Conservation (phyloP, 345 rosid genomes). For the Aurinia saxatilis region DNA sequence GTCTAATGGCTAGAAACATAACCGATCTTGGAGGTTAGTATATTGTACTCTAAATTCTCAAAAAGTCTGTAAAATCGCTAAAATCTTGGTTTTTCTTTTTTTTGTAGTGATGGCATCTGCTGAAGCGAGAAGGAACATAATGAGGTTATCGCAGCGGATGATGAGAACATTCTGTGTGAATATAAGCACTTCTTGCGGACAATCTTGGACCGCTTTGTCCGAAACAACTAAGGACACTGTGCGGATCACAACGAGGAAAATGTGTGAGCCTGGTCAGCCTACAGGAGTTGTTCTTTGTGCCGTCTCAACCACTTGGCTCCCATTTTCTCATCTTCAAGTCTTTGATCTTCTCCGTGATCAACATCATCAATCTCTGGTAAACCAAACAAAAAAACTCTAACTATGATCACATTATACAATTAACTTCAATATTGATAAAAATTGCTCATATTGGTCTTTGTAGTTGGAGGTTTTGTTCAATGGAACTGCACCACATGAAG, state of each 20-base stretch:
- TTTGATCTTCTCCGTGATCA: slow-evolving; percentile 76
- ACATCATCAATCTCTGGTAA: slow-evolving; percentile 68
- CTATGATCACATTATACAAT: background rate
- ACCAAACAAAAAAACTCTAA: background rate
- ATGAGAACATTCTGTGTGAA: slow-evolving; percentile 61
- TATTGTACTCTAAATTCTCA: too few relatives aligned
- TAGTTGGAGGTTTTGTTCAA: slow-evolving; percentile 72
- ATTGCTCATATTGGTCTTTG: background rate
- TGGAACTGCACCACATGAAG: slow-evolving; percentile 82
- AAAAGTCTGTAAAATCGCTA: background rate
- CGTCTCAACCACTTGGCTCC: slow-evolving; percentile 82
- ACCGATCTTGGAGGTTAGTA: slow-evolving; percentile 76
- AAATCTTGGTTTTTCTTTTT: background rate
- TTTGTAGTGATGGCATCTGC: slow-evolving; percentile 64
- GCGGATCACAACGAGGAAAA: slow-evolving; percentile 68
- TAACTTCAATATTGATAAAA: background rate
- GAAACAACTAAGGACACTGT: slow-evolving; percentile 55
- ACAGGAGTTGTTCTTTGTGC: slow-evolving; percentile 76
- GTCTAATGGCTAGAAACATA: slow-evolving; percentile 86
- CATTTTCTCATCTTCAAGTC: slow-evolving; percentile 56
- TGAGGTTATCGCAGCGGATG: slow-evolving; percentile 84
- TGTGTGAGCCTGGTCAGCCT: slow-evolving; percentile 70
- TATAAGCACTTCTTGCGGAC: slow-evolving; percentile 54
- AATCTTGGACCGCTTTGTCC: slow-evolving; percentile 79
- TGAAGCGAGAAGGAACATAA: slow-evolving; percentile 68